Evolutionary conservation across 768 basidiomycete genomes (phyloP), one percentile per base, ranked within the genome.

Genomic region (Termitomyces heimii): DNA sequence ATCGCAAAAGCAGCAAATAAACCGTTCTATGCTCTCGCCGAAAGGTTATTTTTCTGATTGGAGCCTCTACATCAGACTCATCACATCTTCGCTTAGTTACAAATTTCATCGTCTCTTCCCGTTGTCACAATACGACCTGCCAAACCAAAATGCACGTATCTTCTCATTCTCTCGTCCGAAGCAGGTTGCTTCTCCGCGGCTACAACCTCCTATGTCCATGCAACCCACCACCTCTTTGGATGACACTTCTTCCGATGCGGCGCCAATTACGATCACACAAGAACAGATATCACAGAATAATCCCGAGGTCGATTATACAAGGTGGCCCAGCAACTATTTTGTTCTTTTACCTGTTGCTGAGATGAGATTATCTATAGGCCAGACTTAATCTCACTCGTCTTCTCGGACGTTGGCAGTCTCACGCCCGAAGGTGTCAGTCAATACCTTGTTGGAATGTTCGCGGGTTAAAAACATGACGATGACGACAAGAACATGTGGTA

Each of bases 41-140:
- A 95, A 75, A 94, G 92, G 89, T 88, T 59, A 37, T 39, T 45
- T 48, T 20, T 4, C 51, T 65, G 45, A 62, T 58, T 40, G 12
- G 12, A 40, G 10, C 50, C 24, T 66, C 56, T 62, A 59, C 60
- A 62, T 62, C 22, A 22, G 34, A 16, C n/a, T 43, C 4, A 65
- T 67, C 28, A 55, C 56, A 40, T 57, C 45, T 32, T 54, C 57
- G 54, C 57, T 61, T 7, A 94, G 92, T 70, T 98, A 95, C 81
- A 98, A 98, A 77, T 98, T 98, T 71, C 91, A 96, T 69, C 88
- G 96, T 61, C 78, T 95, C 65, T 98, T 97, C 76, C 95, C 95
- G 57, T 74, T 94, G 74, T 92, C 91, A 62, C 90, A 92, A 67
- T 89, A 91, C 68, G 90, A 94, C 77, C 80, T 94, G 40, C 92